These are phyloP conservation scores for Aspergillus coremiiformis DNA, from an alignment of 495 filamentous ascomycete species.

Conservation along the genomic window DNA sequence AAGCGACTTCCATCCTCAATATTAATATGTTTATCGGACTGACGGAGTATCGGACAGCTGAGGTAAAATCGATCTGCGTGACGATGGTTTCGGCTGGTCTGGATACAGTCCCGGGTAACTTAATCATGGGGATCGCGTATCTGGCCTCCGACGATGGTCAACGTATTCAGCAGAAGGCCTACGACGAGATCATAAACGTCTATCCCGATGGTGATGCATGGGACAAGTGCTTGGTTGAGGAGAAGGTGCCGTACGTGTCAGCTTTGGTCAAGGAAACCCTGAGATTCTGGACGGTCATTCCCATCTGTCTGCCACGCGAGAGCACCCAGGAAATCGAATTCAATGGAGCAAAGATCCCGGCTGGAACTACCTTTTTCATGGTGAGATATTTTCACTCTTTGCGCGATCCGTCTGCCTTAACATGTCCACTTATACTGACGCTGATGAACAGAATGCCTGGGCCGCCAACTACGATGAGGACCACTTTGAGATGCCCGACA, in stretches of 20 bases:
- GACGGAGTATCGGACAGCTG: constrained; percentile 33
- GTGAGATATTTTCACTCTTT: constrained; percentile 18
- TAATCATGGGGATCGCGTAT: constrained; percentile 67
- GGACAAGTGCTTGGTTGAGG: constrained; percentile 56
- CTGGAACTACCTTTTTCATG: constrained; percentile 63
- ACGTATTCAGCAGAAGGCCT: constrained; percentile 55
- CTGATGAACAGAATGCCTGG: constrained; percentile 50
- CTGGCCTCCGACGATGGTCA: constrained; percentile 55
- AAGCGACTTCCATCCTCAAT: constrained; percentile 6
- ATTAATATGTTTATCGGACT: not conserved
- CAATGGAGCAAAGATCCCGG: constrained; percentile 51
- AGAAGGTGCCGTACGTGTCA: constrained; percentile 64
- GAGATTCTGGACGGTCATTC: constrained; percentile 67
- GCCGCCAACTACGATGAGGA: constrained; percentile 60
- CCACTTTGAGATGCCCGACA: constrained; percentile 53
- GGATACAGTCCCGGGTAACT: constrained; percentile 61
- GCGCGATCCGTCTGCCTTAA: not conserved
- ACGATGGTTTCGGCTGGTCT: constrained; percentile 69
- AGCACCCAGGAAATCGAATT: constrained; percentile 58
- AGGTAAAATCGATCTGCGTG: constrained; percentile 65
- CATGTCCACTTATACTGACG: not conserved
- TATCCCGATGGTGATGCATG: constrained; percentile 61
- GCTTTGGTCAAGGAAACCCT: constrained; percentile 63
- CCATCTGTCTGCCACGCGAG: constrained; percentile 59
- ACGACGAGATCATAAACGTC: constrained; percentile 54